These are phyloP conservation scores for Xylaria telfairii DNA, from an alignment of 495 filamentous ascomycete genomes.

Conservation along the genomic window DNA sequence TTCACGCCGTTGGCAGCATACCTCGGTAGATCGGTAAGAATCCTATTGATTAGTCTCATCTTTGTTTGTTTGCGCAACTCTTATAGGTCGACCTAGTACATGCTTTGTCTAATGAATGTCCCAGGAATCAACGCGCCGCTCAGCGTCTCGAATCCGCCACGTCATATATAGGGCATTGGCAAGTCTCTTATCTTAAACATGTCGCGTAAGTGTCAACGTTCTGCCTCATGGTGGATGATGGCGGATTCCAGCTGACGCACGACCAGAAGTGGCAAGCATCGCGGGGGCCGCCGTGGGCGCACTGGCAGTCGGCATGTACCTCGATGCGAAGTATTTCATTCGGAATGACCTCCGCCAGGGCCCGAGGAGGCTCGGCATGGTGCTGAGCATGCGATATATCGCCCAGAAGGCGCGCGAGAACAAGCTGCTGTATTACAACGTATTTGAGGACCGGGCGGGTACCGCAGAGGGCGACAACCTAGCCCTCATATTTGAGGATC, in stretches of 20 bases:
- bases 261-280: slow-evolving; percentile 19
- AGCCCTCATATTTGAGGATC: slow-evolving; percentile 47
- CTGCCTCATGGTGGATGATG: neutral
- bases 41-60: too few relatives aligned
- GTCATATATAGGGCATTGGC: neutral
- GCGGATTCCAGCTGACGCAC: neutral
- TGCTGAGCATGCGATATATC: slow-evolving; percentile 23
- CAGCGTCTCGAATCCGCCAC: neutral
- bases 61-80: neutral
- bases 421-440: slow-evolving; percentile 37
- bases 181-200: neutral
- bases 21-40: slow-evolving; percentile 13
- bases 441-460: slow-evolving; percentile 41
- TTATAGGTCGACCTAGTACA: neutral
- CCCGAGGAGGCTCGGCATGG: slow-evolving; percentile 14
- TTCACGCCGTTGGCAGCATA: neutral
- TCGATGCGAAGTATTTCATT: slow-evolving; percentile 35
- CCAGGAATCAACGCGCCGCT: neutral
- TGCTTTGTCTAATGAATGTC: neutral
- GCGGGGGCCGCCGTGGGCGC: slow-evolving; percentile 24
- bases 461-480: slow-evolving; percentile 31
- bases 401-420: slow-evolving; percentile 24
- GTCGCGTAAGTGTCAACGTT: slow-evolving; percentile 15
- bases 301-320: slow-evolving; percentile 26
- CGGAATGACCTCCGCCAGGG: slow-evolving; percentile 36